These are phyloP conservation scores for Colletotrichum coccodes DNA, from an alignment of 2,329 filamentous ascomycete species.

Conservation along the genomic window DNA sequence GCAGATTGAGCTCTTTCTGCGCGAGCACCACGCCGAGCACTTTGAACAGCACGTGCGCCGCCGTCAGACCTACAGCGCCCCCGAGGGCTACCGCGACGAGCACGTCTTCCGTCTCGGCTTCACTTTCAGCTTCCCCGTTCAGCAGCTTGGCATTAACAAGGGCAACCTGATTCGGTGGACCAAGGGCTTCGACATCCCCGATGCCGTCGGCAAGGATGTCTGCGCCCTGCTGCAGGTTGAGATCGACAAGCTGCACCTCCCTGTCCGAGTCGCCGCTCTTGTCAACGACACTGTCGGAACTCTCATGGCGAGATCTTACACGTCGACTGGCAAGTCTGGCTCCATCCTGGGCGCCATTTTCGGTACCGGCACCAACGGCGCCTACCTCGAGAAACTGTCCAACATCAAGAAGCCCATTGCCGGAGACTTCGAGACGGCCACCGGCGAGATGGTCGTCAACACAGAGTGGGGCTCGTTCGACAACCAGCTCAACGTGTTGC, in stretches of 20 bases:
- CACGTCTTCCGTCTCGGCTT: conserved; percentile 95
- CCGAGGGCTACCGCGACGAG: conserved; percentile 72
- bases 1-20: conserved; percentile 90
- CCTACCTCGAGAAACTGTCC: conserved; percentile 91
- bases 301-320: conserved; percentile 96
- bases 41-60: conserved; percentile 78
- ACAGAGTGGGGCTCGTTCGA: conserved; percentile 99
- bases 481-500: conserved; percentile 88
- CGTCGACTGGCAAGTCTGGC: conserved; percentile 85
- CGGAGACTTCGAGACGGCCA: conserved; percentile 79
- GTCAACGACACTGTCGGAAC: conserved; percentile 99
- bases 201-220: conserved; percentile 93
- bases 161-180: conserved; percentile 96
- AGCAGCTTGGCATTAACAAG: conserved; percentile 95
- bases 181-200: conserved; percentile 97
- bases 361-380: conserved; percentile 96
- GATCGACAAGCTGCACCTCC: conserved; percentile 86
- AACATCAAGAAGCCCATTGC: conserved; percentile 83
- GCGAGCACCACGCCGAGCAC: conserved; percentile 87
- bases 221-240: conserved; percentile 89
- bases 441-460: conserved; percentile 97
- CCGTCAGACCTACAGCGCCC: conserved; percentile 68
- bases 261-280: conserved; percentile 92
- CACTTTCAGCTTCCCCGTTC: conserved; percentile 97
- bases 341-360: conserved; percentile 97